Conservation (phyloP, 371 early-diverging fungal genomes). For the Amoeboradix gromovi region DNA sequence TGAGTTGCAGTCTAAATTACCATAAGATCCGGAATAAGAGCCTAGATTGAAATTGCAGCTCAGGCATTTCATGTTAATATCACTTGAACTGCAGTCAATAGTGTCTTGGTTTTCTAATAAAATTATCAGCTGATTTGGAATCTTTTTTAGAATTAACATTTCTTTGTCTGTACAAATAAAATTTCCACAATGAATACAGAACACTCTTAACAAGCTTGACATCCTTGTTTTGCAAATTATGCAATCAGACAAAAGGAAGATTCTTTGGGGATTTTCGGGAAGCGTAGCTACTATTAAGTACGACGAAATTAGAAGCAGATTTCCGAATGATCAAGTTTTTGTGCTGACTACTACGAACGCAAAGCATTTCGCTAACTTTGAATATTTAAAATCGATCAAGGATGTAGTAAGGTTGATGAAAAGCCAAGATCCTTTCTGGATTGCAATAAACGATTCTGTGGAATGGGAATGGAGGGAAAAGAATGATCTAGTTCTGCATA, state of each 20-base stretch:
- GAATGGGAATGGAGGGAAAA: slow-evolving; percentile 37
- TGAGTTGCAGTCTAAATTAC: not conserved
- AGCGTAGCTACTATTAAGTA: not conserved
- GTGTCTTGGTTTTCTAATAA: not conserved
- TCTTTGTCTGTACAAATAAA: not conserved
- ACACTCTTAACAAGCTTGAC: too few relatives aligned
- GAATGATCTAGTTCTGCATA: slow-evolving; percentile 72
- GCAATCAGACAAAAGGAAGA: too few relatives aligned
- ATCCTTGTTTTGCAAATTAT: too few relatives aligned
- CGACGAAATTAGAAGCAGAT: not conserved
- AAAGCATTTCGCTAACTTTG: not conserved
- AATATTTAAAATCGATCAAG: not conserved
- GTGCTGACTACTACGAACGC: not conserved
- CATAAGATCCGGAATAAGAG: not conserved
- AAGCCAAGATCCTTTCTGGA: not conserved
- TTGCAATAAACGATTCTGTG: not conserved
- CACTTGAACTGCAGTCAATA: not conserved
- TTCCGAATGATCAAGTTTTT: not conserved
- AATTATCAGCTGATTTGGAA: not conserved
- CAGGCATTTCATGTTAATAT: not conserved
- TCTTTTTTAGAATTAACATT: not conserved
- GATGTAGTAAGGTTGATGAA: not conserved
- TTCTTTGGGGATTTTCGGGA: not conserved
- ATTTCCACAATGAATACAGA: not conserved
- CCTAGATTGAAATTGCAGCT: not conserved